Base-by-base conservation (phyloP, 768 basidiomycete genomes). In the Exidia glandulosa region DNA sequence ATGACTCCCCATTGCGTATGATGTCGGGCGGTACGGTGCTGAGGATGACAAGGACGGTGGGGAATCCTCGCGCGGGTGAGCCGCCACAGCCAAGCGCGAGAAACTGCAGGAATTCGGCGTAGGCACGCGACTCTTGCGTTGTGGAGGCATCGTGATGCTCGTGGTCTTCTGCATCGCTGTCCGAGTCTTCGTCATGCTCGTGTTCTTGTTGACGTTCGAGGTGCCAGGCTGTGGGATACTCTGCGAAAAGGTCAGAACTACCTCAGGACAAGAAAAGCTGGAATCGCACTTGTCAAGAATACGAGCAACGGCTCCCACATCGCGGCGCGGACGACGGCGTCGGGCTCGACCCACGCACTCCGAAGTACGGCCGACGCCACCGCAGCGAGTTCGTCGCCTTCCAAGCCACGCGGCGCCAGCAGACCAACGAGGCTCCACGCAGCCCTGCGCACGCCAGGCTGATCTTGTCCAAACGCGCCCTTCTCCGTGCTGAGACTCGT, bases 21-120 rank as follows among this genome's bases (percentile, higher is more conserved):
- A 90, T 88, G 45, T 77, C 74, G 13, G 77, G 69, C 0, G 92
- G 88, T 13, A 97, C 80, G 0, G 90, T 93, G 1, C 91, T 88
- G 14, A 97, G 68, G 29, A 94, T 77, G 29, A 96, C 76, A 19
- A 96, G 73, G 30, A 95, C 77, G 2, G 85, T 78, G 0, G 91
- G 92, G 69, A 96, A 98, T 2, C 88, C 88, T 63, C 87, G 79
- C 1, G 82, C 68, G 0, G 92, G 87, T 3, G 86, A 82, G 1
- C 88, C 87, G n/a, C 82, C 81, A 69, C 93, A 96, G 12, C 86
- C 90, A 1, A 82, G 73, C 59, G 84, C 75, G 25, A 97, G 79
- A 73, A 94, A 96, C 36, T 78, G 79, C 25, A 93, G 73, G 71
- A 97, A 94, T 56, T 87, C 84, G 14, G 66, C 70, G 66, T 88